Evolutionary conservation across 1,284 basidiomycete species (phyloP).

Genomic region (Ustilago nuda): DNA sequence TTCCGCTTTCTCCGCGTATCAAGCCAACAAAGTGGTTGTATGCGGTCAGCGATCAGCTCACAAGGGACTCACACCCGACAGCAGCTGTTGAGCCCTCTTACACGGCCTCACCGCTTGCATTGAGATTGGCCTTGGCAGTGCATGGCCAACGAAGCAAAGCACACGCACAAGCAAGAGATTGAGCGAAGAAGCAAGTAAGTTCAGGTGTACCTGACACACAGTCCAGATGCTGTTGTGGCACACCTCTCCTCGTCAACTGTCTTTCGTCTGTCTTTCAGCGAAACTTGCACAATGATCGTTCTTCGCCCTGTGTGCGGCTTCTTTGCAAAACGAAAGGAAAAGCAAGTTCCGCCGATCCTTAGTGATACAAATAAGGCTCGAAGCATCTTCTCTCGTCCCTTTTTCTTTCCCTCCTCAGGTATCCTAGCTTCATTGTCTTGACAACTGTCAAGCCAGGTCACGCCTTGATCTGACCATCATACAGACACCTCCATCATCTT

Average conservation of each 20-base stretch:
- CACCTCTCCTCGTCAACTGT: background rate
- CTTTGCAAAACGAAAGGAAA: too few species aligned
- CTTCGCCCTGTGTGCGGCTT: too few species aligned
- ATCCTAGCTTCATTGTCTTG: background rate
- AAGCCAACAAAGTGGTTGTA: constrained; percentile 6
- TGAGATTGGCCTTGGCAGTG: constrained; percentile 21
- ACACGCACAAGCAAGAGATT: background rate
- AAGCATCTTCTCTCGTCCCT: background rate
- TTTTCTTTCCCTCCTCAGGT: background rate
- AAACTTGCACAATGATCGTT: background rate
- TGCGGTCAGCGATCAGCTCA: background rate
- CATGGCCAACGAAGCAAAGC: constrained; percentile 12
- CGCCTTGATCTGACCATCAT: background rate
- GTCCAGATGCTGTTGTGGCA: background rate
- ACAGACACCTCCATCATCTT: background rate
- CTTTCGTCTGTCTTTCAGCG: background rate
- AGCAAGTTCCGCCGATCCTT: background rate
- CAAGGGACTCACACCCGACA: background rate
- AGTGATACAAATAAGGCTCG: background rate
- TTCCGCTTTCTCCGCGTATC: background rate
- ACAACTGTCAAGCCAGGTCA: background rate
- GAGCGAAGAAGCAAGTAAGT: background rate
- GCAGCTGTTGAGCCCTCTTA: constrained; percentile 1
- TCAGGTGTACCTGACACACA: background rate
- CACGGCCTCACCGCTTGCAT: constrained; percentile 23